These are phyloP conservation scores for Arabis alpina DNA, from an alignment of 345 rosid genomes.

Conservation along the genomic window DNA sequence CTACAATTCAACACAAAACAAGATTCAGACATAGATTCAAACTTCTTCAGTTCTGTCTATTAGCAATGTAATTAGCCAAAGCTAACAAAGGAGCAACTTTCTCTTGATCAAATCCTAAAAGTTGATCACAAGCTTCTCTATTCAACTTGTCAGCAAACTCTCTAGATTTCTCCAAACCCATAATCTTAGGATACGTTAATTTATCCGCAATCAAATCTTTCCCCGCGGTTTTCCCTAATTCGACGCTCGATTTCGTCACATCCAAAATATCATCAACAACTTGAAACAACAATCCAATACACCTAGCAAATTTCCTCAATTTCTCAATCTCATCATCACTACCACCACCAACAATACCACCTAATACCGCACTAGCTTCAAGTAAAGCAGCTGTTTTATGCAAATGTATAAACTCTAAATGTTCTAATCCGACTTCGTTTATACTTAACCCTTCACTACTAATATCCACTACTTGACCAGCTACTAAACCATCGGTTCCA, in stretches of 20 bases:
- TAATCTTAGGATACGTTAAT: slow-evolving; percentile 75
- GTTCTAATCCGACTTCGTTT: slow-evolving; percentile 62
- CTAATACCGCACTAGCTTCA: slow-evolving; percentile 78
- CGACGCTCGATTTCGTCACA: slow-evolving; percentile 77
- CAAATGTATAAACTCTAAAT: slow-evolving; percentile 79
- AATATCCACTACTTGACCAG: slow-evolving; percentile 89
- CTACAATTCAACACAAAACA: slow-evolving; percentile 4
- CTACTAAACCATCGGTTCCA: slow-evolving; percentile 77
- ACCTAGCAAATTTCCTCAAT: slow-evolving; percentile 71
- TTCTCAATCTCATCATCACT: slow-evolving; percentile 68
- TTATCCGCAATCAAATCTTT: slow-evolving; percentile 92
- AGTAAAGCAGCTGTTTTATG: slow-evolving; percentile 89
- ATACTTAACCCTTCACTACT: slow-evolving; percentile 58
- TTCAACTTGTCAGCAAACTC: slow-evolving; percentile 74
- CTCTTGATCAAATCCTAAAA: slow-evolving; percentile 61
- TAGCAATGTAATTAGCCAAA: slow-evolving; percentile 82
- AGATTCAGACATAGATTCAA: too few relatives aligned
- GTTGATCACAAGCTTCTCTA: slow-evolving; percentile 66
- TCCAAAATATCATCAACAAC: slow-evolving; percentile 98
- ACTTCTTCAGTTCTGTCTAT: slow-evolving; percentile 64
- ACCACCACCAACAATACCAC: slow-evolving; percentile 86
- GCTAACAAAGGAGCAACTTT: slow-evolving; percentile 90
- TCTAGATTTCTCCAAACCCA: slow-evolving; percentile 80
- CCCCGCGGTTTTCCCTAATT: slow-evolving; percentile 93
- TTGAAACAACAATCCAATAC: slow-evolving; percentile 82